Percentiles rank a stretch among this genome's conserved stretches.
phyloP scores from a whole-genome alignment of 352 stramenopile species.

The Pythium apleroticum region DNA sequence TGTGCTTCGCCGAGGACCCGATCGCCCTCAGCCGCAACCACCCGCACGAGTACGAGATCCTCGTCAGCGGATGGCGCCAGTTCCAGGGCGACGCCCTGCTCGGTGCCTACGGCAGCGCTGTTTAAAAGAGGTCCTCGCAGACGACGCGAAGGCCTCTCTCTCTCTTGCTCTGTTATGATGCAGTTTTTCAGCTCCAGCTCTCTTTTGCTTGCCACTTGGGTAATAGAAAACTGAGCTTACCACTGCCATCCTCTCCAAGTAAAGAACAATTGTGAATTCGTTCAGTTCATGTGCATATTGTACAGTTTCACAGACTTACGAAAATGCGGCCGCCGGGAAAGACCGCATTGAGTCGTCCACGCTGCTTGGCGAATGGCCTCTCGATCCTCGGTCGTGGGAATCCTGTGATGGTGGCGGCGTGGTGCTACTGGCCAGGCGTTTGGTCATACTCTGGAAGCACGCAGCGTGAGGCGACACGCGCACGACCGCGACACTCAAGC shows the following conservation, averaged over 20 bases:
- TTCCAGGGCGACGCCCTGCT: conserved; percentile 79
- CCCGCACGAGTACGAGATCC: conserved; percentile 73
- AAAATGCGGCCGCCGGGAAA: conserved; percentile 16
- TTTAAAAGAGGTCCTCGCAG: conserved; percentile 40
- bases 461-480: conserved; percentile 34
- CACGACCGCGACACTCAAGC: conserved; percentile 59
- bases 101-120: conserved; percentile 61
- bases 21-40: conserved; percentile 84
- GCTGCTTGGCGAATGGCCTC: conserved; percentile 3
- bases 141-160: not conserved
- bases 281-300: not conserved
- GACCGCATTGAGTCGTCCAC: conserved; percentile 2
- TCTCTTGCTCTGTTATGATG: conserved; percentile 2
- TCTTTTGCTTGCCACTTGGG: too few relatives aligned
- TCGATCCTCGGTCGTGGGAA: not conserved
- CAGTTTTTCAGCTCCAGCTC: not conserved
- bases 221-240: not conserved
- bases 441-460: conserved; percentile 35
- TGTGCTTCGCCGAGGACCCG: conserved; percentile 87
- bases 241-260: not conserved
- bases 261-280: not conserved
- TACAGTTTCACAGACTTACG: conserved; percentile 5
- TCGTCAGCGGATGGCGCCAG: conserved; percentile 76
- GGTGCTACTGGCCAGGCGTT: not conserved
- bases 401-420: not conserved